Evolutionary conservation across 306 rosid genomes (phyloP).

Genomic region (Rosa multiflora): DNA sequence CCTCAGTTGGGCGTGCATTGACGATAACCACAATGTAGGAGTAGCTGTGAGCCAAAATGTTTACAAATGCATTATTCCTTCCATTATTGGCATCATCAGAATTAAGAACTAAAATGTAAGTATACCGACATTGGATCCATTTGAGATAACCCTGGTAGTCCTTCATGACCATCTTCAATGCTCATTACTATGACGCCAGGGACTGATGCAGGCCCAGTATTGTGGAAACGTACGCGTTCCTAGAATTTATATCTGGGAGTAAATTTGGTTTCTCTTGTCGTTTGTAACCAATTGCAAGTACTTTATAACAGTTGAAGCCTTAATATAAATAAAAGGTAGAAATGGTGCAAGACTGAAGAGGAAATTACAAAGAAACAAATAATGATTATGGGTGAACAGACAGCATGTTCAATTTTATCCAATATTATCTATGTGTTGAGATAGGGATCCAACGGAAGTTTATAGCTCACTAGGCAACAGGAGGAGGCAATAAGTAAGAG

Average conservation of each 20-base stretch:
- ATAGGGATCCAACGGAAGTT: neutral
- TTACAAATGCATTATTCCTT: conserved; percentile 15
- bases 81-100: conserved; percentile 9
- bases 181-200: conserved; percentile 82
- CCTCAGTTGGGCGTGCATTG: conserved; percentile 77
- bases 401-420: neutral
- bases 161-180: conserved; percentile 85
- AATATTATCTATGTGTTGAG: neutral
- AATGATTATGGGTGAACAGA: neutral
- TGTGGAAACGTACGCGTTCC: conserved; percentile 76
- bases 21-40: conserved; percentile 66
- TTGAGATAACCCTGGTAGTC: conserved; percentile 73
- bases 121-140: conserved; percentile 84
- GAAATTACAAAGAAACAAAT: neutral
- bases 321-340: neutral
- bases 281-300: neutral
- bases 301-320: neutral
- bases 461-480: neutral
- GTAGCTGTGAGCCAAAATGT: conserved; percentile 52
- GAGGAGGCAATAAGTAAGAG: neutral
- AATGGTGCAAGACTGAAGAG: neutral
- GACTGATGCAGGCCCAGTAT: conserved; percentile 61
- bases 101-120: conserved; percentile 14
- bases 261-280: conserved; percentile 5
- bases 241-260: conserved; percentile 27